Base-by-base conservation (phyloP, 306 rosid species). In the Cucurbita ficifolia region DNA sequence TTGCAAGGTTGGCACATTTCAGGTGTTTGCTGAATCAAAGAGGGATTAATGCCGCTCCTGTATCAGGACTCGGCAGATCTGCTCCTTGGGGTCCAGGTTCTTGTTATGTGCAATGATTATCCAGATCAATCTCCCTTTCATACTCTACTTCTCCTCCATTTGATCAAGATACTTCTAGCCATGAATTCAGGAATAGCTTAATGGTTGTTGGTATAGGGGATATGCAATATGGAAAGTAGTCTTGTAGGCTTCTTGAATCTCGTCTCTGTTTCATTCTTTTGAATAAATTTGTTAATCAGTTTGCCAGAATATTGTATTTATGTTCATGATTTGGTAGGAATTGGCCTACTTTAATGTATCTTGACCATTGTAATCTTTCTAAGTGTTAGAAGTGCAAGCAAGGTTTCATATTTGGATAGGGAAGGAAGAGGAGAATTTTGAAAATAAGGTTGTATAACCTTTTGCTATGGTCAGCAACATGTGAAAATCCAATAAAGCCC, bases 21-120 rank as follows among this genome's bases (percentile, higher is more conserved):
- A 73, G 86, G 56, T 83, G 86, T 83, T 74, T 83, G 63, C 49
- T 83, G 77, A 83, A 79, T 62, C 83, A 79, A 54, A 83, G 86
- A 77, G 86, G 86, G 50, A 61, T 83, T 35, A 75, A 81, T 0
- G 86, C 86, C 24, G 86, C 86, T 52, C 86, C 86, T 1, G 67
- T 83, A 48, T 69, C 75, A 7, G 86, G 83, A 52, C 79, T 49
- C 8, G 86, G 86, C 22, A 64, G 86, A 61, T 77, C 51, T 68
- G 77, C 72, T 60, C 86, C 86, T 10, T 46, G 51, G 18, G 83
- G 72, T 60, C 86, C 86, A 10, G 83, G 81, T 74, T 82, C 86
- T 70, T 82, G 86, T 81, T 76, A 61, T 74, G 13, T 16, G 33
- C 83, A 82, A 40, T 79, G 77, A 74, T 39, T 55, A 75, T 51